These are phyloP conservation scores for Ophioceras dolichostomum DNA, from an alignment of 2,329 filamentous ascomycete genomes.

Conservation along the genomic window DNA sequence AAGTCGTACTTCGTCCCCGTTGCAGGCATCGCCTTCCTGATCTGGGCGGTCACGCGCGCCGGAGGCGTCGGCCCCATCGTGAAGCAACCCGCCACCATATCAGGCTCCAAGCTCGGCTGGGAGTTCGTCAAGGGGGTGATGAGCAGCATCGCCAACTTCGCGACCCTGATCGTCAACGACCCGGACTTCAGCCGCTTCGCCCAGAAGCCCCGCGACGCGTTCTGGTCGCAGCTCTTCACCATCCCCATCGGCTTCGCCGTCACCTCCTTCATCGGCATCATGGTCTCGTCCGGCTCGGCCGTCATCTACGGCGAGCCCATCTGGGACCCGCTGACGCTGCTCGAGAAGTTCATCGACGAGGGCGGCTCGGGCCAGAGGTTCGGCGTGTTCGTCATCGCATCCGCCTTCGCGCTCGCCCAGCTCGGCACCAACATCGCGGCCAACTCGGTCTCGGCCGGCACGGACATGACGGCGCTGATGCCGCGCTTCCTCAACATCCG, in stretches of 20 bases:
- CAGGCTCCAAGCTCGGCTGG: conserved; percentile 66
- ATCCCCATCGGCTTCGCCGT: conserved; percentile 62
- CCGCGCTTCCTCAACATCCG: conserved; percentile 76
- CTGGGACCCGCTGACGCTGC: conserved; percentile 61
- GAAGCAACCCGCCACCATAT: conserved; percentile 46
- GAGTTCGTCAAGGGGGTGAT: conserved; percentile 76
- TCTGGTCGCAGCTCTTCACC: conserved; percentile 69
- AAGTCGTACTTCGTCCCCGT: conserved; percentile 76
- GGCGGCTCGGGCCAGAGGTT: conserved; percentile 58
- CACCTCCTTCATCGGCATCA: conserved; percentile 76
- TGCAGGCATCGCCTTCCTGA: conserved; percentile 76
- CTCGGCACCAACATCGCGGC: conserved; percentile 80
- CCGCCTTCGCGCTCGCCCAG: conserved; percentile 65
- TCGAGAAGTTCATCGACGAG: conserved; percentile 56
- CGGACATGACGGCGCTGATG: conserved; percentile 68
- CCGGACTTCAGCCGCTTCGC: conserved; percentile 83
- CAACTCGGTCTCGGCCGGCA: conserved; percentile 74
- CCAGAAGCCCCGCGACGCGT: conserved; percentile 57
- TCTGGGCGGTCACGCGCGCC: conserved; percentile 74
- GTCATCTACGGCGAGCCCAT: conserved; percentile 56
- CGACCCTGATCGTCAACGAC: conserved; percentile 71
- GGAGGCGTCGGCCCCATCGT: conserved; percentile 77
- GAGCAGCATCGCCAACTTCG: conserved; percentile 83
- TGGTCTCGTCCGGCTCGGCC: conserved; percentile 60
- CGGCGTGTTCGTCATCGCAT: conserved; percentile 61